These are phyloP conservation scores for Leccinum huronense DNA, from an alignment of 1,284 basidiomycete species.

Conservation along the genomic window DNA sequence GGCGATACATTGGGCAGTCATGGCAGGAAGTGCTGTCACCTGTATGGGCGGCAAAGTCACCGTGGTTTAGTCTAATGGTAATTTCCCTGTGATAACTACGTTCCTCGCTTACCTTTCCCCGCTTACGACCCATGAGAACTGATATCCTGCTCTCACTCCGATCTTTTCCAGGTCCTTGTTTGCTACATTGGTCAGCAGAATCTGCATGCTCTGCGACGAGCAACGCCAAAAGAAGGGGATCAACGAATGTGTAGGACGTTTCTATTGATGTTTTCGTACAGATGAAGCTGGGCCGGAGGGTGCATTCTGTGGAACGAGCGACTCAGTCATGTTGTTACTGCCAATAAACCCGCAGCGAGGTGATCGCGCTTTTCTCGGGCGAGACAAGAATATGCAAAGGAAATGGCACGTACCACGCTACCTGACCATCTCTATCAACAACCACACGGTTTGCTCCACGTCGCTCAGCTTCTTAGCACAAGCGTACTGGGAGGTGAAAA, in stretches of 20 bases:
- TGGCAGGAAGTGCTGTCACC: conserved; percentile 74
- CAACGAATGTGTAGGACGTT: conserved; percentile 86
- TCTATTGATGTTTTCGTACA: conserved; percentile 62
- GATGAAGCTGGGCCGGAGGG: conserved; percentile 70
- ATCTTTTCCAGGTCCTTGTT: conserved; percentile 73
- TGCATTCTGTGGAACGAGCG: conserved; percentile 48
- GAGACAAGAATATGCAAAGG: no score
- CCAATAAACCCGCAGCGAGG: conserved; percentile 53
- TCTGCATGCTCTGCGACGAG: conserved; percentile 85
- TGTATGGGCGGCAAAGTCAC: conserved; percentile 84
- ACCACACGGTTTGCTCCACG: no score
- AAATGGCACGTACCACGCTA: no score
- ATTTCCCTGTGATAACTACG: conserved; percentile 13
- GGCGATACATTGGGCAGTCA: conserved; percentile 76
- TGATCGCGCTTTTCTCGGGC: no score
- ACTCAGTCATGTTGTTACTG: conserved; percentile 58
- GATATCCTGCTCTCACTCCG: conserved; percentile 83
- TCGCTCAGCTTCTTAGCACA: no score
- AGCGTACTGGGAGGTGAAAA: no score
- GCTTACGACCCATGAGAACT: conserved; percentile 82
- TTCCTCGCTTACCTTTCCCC: conserved; percentile 76
- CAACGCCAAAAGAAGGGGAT: conserved; percentile 96
- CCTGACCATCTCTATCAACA: no score
- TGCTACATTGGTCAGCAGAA: conserved; percentile 47
- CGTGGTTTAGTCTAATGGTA: conserved; percentile 38